Percentiles rank a stretch among this genome's conserved stretches.
These are phyloP conservation scores for Solanum sejunctum DNA, from an alignment of 257 asterid genomes.

Conservation along the genomic window DNA sequence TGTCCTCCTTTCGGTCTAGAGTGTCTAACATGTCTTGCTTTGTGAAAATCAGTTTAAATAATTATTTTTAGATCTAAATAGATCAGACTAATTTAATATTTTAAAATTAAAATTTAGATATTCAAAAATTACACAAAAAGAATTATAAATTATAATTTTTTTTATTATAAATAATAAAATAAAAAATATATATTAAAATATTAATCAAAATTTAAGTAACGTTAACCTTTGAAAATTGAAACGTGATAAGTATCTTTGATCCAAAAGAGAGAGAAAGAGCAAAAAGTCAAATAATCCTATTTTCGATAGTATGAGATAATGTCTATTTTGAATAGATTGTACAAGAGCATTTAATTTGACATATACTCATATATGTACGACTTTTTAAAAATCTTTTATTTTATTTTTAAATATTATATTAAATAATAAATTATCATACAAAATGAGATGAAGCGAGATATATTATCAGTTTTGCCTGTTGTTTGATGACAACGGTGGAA, in stretches of 20 bases:
- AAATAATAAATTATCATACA: too few relatives aligned
- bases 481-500: background rate
- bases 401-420: too few relatives aligned
- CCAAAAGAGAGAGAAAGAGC: too few relatives aligned
- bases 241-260: background rate
- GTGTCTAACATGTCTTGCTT: background rate
- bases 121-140: background rate
- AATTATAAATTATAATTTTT: too few relatives aligned
- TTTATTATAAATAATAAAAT: too few relatives aligned
- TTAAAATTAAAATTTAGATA: background rate
- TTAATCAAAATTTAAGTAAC: too few relatives aligned
- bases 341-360: background rate
- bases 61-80: background rate
- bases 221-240: too few relatives aligned
- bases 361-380: too few relatives aligned
- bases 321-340: background rate
- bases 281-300: background rate
- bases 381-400: too few relatives aligned
- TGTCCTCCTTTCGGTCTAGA: too few relatives aligned
- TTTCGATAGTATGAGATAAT: background rate
- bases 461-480: background rate
- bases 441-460: too few relatives aligned
- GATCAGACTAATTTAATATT: background rate
- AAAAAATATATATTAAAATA: too few relatives aligned
- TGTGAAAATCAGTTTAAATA: rapidly evolving